phyloP scores from a whole-genome alignment of 352 stramenopile genomes.

The Globisporangium ultimum region DNA sequence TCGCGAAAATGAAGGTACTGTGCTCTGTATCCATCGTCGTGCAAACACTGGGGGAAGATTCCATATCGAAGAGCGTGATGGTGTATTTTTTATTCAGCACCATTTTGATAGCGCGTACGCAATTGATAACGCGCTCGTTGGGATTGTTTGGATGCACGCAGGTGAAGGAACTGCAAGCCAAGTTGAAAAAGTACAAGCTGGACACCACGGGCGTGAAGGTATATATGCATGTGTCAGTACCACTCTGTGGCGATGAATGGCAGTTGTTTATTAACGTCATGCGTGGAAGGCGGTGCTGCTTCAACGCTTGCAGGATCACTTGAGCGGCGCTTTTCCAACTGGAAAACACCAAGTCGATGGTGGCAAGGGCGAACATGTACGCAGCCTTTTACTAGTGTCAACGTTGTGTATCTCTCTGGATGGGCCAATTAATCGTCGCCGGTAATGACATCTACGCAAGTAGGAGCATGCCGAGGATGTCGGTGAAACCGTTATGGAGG shows the following conservation, averaged over 20 bases:
- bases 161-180: slow-evolving; percentile 52
- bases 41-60: background rate
- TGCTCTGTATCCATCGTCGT: background rate
- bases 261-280: background rate
- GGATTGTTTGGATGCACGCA: slow-evolving; percentile 6
- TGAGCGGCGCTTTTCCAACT: slow-evolving; percentile 7
- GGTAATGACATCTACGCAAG: no score
- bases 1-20: slow-evolving; percentile 12
- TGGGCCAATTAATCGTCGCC: no score
- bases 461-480: background rate
- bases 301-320: slow-evolving; percentile 28
- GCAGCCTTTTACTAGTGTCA: background rate
- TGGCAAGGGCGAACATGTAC: slow-evolving; percentile 1
- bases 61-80: no score
- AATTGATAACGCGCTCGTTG: no score
- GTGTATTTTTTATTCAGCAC: no score
- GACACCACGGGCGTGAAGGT: slow-evolving; percentile 41
- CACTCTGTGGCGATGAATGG: background rate
- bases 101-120: no score
- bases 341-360: slow-evolving; percentile 1
- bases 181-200: slow-evolving; percentile 38
- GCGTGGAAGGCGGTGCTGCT: slow-evolving; percentile 27
- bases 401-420: no score
- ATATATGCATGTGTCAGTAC: background rate
- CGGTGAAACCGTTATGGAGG: background rate